These are phyloP conservation scores for Rosa chinensis DNA, from an alignment of 306 rosid species.

Conservation along the genomic window DNA sequence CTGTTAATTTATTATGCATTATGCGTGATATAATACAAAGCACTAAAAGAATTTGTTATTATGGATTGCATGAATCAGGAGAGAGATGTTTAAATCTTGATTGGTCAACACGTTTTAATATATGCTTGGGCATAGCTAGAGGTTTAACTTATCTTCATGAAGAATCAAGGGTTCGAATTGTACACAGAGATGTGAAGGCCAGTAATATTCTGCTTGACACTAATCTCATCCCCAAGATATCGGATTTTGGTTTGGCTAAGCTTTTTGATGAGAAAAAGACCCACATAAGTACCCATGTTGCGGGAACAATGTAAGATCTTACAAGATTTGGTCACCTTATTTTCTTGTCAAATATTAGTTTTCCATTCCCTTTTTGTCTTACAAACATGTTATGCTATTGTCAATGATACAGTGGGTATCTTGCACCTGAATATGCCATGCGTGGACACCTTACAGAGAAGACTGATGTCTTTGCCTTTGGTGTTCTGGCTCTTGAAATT, in stretches of 20 bases:
- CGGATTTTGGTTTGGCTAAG: slow-evolving; percentile 78
- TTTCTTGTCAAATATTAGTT: slow-evolving; percentile 7
- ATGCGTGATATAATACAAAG: background rate
- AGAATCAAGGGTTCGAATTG: slow-evolving; percentile 68
- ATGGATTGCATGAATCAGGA: slow-evolving; percentile 33
- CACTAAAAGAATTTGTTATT: background rate
- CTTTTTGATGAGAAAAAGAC: slow-evolving; percentile 75
- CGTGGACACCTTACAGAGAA: slow-evolving; percentile 84
- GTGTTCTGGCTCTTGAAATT: slow-evolving; percentile 76
- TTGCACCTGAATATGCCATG: slow-evolving; percentile 89
- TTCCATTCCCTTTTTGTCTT: background rate
- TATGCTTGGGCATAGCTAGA: slow-evolving; percentile 71
- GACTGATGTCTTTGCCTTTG: slow-evolving; percentile 82
- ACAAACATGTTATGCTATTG: background rate
- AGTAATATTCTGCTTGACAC: slow-evolving; percentile 73
- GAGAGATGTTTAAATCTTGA: slow-evolving; percentile 35
- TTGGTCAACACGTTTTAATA: slow-evolving; percentile 71
- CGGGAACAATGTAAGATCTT: slow-evolving; percentile 70
- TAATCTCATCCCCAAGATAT: slow-evolving; percentile 68
- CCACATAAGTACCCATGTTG: slow-evolving; percentile 77
- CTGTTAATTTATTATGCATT: slow-evolving; percentile 5
- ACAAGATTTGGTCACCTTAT: background rate
- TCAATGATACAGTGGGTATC: slow-evolving; percentile 61
- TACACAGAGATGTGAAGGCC: slow-evolving; percentile 83
- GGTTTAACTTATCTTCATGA: slow-evolving; percentile 76